Base-by-base conservation (phyloP, 139 green algal genomes). In the Penium margaritaceum region DNA sequence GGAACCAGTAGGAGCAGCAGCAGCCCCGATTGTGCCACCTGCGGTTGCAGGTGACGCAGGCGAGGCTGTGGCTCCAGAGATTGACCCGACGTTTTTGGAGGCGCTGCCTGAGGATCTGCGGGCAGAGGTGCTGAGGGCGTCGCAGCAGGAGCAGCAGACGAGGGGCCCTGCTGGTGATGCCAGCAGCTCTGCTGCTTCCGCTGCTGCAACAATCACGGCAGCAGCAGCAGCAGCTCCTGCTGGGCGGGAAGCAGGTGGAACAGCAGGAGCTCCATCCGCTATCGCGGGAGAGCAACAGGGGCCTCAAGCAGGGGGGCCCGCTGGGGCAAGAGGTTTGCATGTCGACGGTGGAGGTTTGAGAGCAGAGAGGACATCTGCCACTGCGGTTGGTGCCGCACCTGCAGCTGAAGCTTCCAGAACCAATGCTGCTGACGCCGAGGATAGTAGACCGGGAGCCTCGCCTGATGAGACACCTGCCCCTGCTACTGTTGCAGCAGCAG, bases 51-150 rank as follows among this genome's bases (percentile, higher is more conserved):
- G 17, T 70, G 34, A 17, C 46, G 67, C 68, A 44, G 68, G 69
- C 29, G 55, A 44, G 5, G 17, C 63, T 12, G 61, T 64, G 14
- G 6, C 64, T 0, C 67, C 46, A 29, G 57, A 79, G 14, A 81
- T 83, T 41, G 77, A 83, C n/a, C 77, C 77, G 5, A 61, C 77
- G 2, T 83, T 83, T 35, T 62, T 83, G 46, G 77, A 83, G 21
- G 77, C 77, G 29, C 68, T 83, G 46, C 77, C 77, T 6, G 73
- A 66, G 21, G 72, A 83, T 4, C 62, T 83, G 19, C 33, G 77
- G 24, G 72, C 64, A 17, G 77, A 83, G 67, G 72, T 83, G n/a
- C 32, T 83, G 14, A 65, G 65, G 15, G 68, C 63, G 3, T 47
- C 51, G 35, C 70, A 77, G 15, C 34, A 36, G 55, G 36, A 71